Evolutionary conservation across 1,139 yeast genomes (phyloP), one percentile per base, ranked within the genome.

Genomic region (Debaryomycetaceae sp.): DNA sequence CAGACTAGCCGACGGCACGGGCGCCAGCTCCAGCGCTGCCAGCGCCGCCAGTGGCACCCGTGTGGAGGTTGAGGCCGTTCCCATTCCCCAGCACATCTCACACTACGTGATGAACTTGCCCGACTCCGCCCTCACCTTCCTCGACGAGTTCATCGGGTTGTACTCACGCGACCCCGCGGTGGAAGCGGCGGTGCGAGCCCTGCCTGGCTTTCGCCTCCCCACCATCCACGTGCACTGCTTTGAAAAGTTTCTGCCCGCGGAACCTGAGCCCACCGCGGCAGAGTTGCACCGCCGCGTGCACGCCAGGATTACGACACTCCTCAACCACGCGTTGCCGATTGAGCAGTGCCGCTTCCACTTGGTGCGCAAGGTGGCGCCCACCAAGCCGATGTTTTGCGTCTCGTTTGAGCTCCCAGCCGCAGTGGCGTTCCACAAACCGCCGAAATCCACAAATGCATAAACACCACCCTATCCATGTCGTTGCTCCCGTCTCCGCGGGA

Each of bases 21-120:
- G 48, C 32, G 46, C 51, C 36, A 33, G 34, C 28, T 23, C 27
- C 10, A 12, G 9, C 21, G 25, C 24, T 16, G 29, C 9, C 10
- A 47, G 44, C 21, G 46, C 44, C 24, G 42, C 39, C 28, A 37
- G 40, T 16, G 35, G 34, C 3, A 31, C 48, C 11, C 38, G 41
- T 11, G 61, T 53, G 30, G 54, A 58, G 27, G 45, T 46, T 15
- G 58, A 60, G 27, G 44, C 41, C 8, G 49, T 57, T 2, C 46
- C 46, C 7, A 64, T 88, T 3, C 97, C 97, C 1, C 58, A 57
- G 19, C 71, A 64, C 43, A 69, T 76, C 41, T 59, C 74, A 26
- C 88, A 89, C 50, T 93, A 77, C 49, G 95, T 88, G 8, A 91
- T 93, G 98, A 93, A 93, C 52, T 67, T 93, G 34, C 99, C 99